Base-by-base conservation (phyloP, 352 stramenopile genomes). In the Phytophthora pisi region DNA sequence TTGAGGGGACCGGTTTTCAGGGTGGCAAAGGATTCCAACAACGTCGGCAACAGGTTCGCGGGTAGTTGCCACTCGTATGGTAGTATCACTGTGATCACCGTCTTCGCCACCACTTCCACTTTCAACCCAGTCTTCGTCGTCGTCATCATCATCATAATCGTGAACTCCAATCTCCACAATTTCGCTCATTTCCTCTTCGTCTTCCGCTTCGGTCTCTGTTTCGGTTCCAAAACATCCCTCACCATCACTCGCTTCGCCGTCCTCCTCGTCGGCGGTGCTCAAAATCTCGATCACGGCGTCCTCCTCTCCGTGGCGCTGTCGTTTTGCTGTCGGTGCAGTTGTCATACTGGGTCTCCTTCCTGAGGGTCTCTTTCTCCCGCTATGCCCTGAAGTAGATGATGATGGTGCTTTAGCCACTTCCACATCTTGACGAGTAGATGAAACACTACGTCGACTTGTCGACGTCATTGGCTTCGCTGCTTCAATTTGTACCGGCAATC, bases 21-120 rank as follows among this genome's bases (percentile, higher is more conserved):
- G 55, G 28, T 81, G 82, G 56, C 77, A 86, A 47, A 88, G 68
- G 23, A 78, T 67, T 9, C 77, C 75, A 56, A 88, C 75, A 23
- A 66, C 61, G 52, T 88, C 79, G 34, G 31, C 30, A 61, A 54
- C 9, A 49, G 50, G 24, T 23, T 34, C 36, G 2, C 52, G 38
- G 5, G 20, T 54, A 24, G 18, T 38, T 1, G 30, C 18, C n/a
- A 40, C 40, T 36, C 16, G 15, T 47, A 8, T 10, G 38, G 11
- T 13, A 4, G 15, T 43, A 43, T 59, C 50, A 9, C 58, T 46
- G 4, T 58, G 47, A 31, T 56, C 42, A 46, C 45, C 40, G 15
- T 34, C 26, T 13, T 57, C 18, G 34, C n/a, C n/a, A 16, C 57
- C 43, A 28, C 52, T 52, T 20, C 31, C 42, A 42, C 46, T 43